Conservation (phyloP, 345 rosid species). For the Eucalyptus grandis region DNA sequence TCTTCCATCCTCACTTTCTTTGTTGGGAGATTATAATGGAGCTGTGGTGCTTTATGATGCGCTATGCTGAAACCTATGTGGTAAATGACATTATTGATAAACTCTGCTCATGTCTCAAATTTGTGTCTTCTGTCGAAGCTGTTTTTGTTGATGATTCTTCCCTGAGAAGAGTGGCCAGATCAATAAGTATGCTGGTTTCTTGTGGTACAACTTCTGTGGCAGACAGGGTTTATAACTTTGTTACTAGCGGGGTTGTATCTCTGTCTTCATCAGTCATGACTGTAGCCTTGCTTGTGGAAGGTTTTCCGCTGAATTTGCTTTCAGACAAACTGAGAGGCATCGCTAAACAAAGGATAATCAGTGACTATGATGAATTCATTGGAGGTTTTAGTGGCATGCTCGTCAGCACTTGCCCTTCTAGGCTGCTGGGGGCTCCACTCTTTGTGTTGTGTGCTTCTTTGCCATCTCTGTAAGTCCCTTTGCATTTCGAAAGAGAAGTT, state of each 20-base stretch:
- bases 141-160: conserved; percentile 41
- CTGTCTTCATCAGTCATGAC: conserved; percentile 32
- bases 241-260: conserved; percentile 21
- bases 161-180: conserved; percentile 61
- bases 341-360: conserved; percentile 39
- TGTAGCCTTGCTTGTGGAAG: conserved; percentile 62
- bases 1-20: conserved; percentile 78
- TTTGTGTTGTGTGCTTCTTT: conserved; percentile 58
- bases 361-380: conserved; percentile 45
- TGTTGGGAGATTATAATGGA: conserved; percentile 77
- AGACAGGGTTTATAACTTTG: conserved; percentile 34
- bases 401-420: conserved; percentile 13
- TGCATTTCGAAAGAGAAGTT: neutral
- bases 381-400: conserved; percentile 24
- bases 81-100: conserved; percentile 30
- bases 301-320: conserved; percentile 56
- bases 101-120: conserved; percentile 41
- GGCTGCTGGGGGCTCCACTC: conserved; percentile 39
- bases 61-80: conserved; percentile 43
- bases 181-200: conserved; percentile 46
- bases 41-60: conserved; percentile 73
- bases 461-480: conserved; percentile 53
- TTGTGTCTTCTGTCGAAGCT: conserved; percentile 37
- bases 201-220: conserved; percentile 37
- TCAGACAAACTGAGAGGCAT: conserved; percentile 29